Evolutionary conservation across 2,329 filamentous ascomycete genomes (phyloP).

Genomic region (Neospermospora avenae): DNA sequence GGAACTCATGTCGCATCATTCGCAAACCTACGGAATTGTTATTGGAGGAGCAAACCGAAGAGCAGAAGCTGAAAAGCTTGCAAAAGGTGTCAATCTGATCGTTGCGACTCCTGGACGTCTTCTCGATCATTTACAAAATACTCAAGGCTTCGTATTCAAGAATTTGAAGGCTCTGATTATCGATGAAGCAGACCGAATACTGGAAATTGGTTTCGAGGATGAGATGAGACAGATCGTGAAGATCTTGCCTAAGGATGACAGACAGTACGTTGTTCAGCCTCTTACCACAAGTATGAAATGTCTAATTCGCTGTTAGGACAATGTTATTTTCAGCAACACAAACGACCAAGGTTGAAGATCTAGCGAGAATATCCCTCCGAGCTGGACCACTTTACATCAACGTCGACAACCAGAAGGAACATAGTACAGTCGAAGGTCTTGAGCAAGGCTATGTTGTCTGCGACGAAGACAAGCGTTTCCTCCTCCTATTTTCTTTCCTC

Average conservation of each 20-base stretch:
- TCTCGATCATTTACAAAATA: constrained; percentile 92
- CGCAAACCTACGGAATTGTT: constrained; percentile 79
- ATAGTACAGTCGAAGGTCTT: constrained; percentile 86
- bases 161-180: constrained; percentile 91
- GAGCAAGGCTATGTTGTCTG: constrained; percentile 96
- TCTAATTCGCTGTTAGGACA: constrained; percentile 45
- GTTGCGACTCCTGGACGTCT: constrained; percentile 92
- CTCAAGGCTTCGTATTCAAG: constrained; percentile 84
- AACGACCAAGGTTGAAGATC: constrained; percentile 96
- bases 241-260: constrained; percentile 80
- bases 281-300: no score
- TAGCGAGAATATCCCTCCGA: constrained; percentile 88
- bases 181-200: constrained; percentile 92
- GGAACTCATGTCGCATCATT: constrained; percentile 21
- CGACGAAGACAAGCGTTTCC: constrained; percentile 89
- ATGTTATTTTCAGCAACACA: constrained; percentile 99
- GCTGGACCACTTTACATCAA: constrained; percentile 95
- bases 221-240: constrained; percentile 97
- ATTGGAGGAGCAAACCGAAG: constrained; percentile 91
- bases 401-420: constrained; percentile 85
- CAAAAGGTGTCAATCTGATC: constrained; percentile 89
- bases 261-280: constrained; percentile 51
- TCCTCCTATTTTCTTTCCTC: constrained; percentile 90
- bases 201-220: constrained; percentile 97
- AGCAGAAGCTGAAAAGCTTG: constrained; percentile 90